phyloP scores from a whole-genome alignment of 371 early-diverging fungal species.

The Saksenaea vasiformis region DNA sequence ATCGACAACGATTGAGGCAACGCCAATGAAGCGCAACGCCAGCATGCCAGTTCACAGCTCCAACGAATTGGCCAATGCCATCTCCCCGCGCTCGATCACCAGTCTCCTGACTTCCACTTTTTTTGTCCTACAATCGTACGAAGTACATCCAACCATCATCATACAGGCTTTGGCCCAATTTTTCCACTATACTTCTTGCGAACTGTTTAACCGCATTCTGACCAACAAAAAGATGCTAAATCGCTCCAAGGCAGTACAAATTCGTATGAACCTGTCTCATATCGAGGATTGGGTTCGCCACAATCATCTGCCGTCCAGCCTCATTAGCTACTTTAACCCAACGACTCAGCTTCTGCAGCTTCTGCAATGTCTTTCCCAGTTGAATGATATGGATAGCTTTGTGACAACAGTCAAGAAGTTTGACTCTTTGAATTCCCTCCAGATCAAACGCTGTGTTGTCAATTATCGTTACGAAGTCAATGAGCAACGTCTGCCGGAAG shows the following conservation, averaged over 20 bases:
- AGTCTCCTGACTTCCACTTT: conserved; percentile 61
- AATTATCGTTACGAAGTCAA: conserved; percentile 85
- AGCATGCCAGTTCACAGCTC: conserved; percentile 8
- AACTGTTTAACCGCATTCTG: conserved; percentile 82
- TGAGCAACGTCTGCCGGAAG: conserved; percentile 67
- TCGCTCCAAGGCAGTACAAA: conserved; percentile 78
- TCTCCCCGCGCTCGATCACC: conserved; percentile 65
- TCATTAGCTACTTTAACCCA: conserved; percentile 55
- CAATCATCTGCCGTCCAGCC: conserved; percentile 49
- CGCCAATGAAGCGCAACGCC: conserved; percentile 24
- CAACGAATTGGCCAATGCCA: background rate
- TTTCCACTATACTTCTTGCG: conserved; percentile 71
- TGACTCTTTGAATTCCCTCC: conserved; percentile 65
- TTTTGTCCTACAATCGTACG: conserved; percentile 53
- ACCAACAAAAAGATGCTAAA: conserved; percentile 70
- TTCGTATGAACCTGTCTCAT: conserved; percentile 76
- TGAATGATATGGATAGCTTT: conserved; percentile 66
- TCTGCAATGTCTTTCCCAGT: conserved; percentile 72
- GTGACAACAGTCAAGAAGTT: conserved; percentile 70
- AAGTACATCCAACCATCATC: conserved; percentile 69
- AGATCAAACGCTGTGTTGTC: conserved; percentile 69
- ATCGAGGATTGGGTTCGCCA: conserved; percentile 84
- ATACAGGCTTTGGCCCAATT: conserved; percentile 73
- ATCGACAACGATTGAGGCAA: conserved; percentile 21
- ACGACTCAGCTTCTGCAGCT: conserved; percentile 79